Base-by-base conservation (phyloP, 371 early-diverging fungal genomes). In the Rhizopus stolonifer region DNA sequence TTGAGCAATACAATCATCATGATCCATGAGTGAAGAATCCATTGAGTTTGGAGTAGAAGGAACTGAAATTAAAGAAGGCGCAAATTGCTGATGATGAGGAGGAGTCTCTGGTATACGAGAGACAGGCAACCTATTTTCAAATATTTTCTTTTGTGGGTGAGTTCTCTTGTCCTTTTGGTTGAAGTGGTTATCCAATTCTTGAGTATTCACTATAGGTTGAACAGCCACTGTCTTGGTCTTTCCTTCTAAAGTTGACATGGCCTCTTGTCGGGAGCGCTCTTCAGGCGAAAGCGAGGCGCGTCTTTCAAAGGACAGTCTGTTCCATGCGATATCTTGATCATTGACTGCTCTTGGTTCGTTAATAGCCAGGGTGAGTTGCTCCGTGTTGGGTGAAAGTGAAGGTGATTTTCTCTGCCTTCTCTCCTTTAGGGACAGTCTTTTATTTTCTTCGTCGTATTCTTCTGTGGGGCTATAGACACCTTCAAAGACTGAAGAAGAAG, bases 41-140 rank as follows among this genome's bases (percentile, higher is more conserved):
- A 63, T 62, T 1, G 72, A 72, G 32, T 66, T 72, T 5, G 72
- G 72, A n/a, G 72, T 69, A 9, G 72, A 69, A 19, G 72, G 72
- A 29, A 61, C 64, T 31, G 60, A 72, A 15, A 69, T 64, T 14
- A 67, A 53, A 6, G 69, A 63, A 17, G 72, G 66, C 0, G 67
- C 49, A 22, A 43, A 52, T 45, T 50, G 57, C 23, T 58, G 54
- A 31, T 50, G 50, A 29, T 53, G 39, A 21, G 67, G 63, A 15
- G 67, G 67, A 10, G 67, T 62, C 19, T 58, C 58, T 17, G 61
- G 58, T n/a, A 3, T 11, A 21, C 11, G 36, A 25, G 34, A 44
- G 39, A n/a, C 19, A 46, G 55, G 60, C 14, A 26, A 48, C 18
- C 54, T 64, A 10, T 50, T 55, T 10, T 29, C 46, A 23, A 60